phyloP scores from a whole-genome alignment of 768 basidiomycete genomes.

The Pseudohyphozyma bogoriensis region DNA sequence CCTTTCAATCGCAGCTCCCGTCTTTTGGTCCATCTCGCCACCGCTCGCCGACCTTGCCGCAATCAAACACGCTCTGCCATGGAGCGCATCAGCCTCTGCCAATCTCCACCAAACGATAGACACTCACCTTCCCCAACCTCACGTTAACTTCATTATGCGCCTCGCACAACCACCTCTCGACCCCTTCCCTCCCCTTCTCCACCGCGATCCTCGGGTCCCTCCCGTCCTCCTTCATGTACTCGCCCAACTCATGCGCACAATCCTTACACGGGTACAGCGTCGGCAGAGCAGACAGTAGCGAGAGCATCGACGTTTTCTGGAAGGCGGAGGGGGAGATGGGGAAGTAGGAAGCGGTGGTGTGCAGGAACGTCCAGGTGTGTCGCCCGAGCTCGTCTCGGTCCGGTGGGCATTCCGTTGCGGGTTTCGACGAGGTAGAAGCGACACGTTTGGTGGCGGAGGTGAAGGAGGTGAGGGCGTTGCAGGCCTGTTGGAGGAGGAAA shows the following conservation, averaged over 20 bases:
- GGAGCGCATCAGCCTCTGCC: too few relatives aligned
- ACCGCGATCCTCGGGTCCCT: constrained; percentile 45
- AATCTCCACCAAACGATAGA: too few relatives aligned
- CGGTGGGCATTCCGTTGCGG: constrained; percentile 61
- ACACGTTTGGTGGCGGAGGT: constrained; percentile 36
- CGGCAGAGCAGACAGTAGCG: constrained; percentile 61
- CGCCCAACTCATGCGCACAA: constrained; percentile 73
- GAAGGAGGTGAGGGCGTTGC: constrained; percentile 64
- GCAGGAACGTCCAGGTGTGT: constrained; percentile 94
- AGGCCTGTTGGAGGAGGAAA: constrained; percentile 8
- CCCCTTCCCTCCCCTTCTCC: background rate
- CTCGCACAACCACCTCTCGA: constrained; percentile 64
- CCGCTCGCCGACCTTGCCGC: constrained; percentile 66
- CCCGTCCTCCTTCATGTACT: constrained; percentile 54
- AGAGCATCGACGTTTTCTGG: constrained; percentile 75
- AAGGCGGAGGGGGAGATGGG: constrained; percentile 64
- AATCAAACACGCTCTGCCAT: too few relatives aligned
- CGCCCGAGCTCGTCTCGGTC: constrained; percentile 81
- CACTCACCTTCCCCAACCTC: constrained; percentile 69
- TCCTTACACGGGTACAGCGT: constrained; percentile 75
- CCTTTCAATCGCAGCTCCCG: constrained; percentile 66
- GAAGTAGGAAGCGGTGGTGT: constrained; percentile 90
- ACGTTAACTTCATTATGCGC: constrained; percentile 87
- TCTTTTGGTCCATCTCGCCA: constrained; percentile 87
- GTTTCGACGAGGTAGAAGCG: constrained; percentile 25